Base-by-base conservation (phyloP, 129 eudicot genomes). In the Lonicera japonica region DNA sequence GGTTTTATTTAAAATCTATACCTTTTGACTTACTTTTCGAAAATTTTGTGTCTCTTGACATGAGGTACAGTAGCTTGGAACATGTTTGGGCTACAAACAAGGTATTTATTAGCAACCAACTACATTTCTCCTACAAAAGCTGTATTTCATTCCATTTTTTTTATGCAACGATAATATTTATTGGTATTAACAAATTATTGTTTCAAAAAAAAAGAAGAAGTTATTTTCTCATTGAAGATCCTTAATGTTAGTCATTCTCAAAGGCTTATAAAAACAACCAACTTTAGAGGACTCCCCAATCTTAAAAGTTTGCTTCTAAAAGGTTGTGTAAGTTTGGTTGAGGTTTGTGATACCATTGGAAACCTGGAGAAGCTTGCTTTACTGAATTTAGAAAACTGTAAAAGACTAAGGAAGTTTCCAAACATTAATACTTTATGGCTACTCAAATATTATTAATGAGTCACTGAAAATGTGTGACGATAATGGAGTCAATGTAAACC, bases 11-110 rank as follows among this genome's bases (percentile, higher is more conserved):
- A 24, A 53, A 64, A 58, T 50, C 63, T 15, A 51, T 78, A 60
- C 83, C 83, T 0, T 34, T 56, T 38, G 47, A 38, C 5, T 73
- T 78, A 16, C 65, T 16, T 47, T 63, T 74, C 11, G 79, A 73
- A 50, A 78, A 56, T 63, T 76, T 78, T 23, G 62, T 69, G 59
- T 76, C 67, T 22, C 69, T 78, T 65, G 83, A 78, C 54, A 19
- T 78, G 66, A 68, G 65, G 8, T 43, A 73, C 61, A 73, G 83
- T 68, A 64, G 73, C 61, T 68, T 78, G 60, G 46, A n/a, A n/a
- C n/a, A n/a, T n/a, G n/a, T n/a, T n/a, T n/a, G n/a, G n/a, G n/a
- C n/a, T n/a, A n/a, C n/a, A n/a, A n/a, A n/a, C n/a, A n/a, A n/a
- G n/a, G n/a, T n/a, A n/a, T n/a, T n/a, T n/a, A n/a, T n/a, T n/a